Evolutionary conservation across 306 rosid genomes (phyloP), one percentile per base, ranked within the genome.

Genomic region (Alnus rubra): DNA sequence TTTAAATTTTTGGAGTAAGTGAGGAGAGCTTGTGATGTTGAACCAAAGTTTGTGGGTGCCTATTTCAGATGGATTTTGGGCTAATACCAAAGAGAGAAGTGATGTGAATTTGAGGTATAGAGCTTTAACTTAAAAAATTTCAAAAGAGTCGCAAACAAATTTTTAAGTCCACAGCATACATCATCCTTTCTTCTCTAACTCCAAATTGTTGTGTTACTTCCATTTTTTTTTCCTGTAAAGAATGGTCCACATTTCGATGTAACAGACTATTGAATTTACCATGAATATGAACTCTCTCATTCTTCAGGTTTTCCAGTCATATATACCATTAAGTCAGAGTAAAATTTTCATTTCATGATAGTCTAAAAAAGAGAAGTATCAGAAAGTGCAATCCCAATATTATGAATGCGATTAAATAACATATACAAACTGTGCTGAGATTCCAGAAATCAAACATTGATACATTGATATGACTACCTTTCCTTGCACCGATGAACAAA

Each of bases 401-500:
- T 11, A 44, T 60, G 2, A 31, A 39, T 39, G 23, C 31, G 35
- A 11, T 33, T 42, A 42, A 42, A 52, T 6, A 69, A 11, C 28
- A 44, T 13, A 45, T 31, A 35, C 39, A 3, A 49, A 71, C 19
- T 7, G 51, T 18, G 11, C 14, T 68, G 44, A 9, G 35, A 54
- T 4, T 35, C 42, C 13, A 14, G 47, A 65, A 42, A 68, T 51
- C 48, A 47, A 68, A 7, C 14, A 33, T 23, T 53, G 35, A 76
- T 33, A 23, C 28, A 23, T 23, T 23, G 28, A 28, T 53, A 28
- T 53, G 70, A 45, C 15, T 88, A 93, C 98, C 98, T 95, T 95
- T 86, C 99, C 99, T 84, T 93, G 96, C 85, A 87, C 84, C 47
- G 98, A 91, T 60, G 97, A 81, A 80, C 99, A 93, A n/a, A 93